These are phyloP conservation scores for Ordospora colligata DNA, from an alignment of 371 early-diverging fungal species.

Conservation along the genomic window DNA sequence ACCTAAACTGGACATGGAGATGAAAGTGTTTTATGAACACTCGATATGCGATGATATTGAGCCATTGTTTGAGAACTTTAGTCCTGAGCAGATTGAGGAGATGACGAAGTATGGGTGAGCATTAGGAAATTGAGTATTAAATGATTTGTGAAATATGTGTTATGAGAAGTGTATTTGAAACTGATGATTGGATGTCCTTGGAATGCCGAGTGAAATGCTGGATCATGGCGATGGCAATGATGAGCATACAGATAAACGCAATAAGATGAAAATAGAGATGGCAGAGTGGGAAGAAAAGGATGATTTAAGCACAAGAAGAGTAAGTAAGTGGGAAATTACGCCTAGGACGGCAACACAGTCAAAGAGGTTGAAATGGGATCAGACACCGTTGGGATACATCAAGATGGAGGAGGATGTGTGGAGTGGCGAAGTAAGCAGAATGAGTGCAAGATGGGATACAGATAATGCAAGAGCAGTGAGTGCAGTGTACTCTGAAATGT, in stretches of 20 bases:
- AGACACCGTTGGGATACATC: constrained; percentile 7
- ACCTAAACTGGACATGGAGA: not conserved
- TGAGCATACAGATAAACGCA: not conserved
- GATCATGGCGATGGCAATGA: not conserved
- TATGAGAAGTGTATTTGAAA: too few species aligned
- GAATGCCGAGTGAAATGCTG: not conserved
- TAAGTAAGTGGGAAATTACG: constrained; percentile 13
- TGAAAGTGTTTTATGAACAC: not conserved
- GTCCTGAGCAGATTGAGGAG: not conserved
- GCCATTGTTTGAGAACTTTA: constrained; percentile 20
- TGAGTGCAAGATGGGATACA: not conserved
- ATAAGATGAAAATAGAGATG: not conserved
- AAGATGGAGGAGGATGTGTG: constrained; percentile 4
- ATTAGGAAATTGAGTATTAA: not conserved
- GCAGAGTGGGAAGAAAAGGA: not conserved
- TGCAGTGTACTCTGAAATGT: not conserved
- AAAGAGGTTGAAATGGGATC: constrained; percentile 20
- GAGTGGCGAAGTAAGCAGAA: not conserved
- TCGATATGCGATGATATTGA: constrained; percentile 9
- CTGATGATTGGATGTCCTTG: too few species aligned
- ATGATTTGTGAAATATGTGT: not conserved
- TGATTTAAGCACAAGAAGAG: not conserved
- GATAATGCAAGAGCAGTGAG: not conserved
- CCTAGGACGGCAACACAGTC: constrained; percentile 14
- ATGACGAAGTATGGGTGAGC: not conserved